Evolutionary conservation across 805 yeast species (phyloP), one percentile per base, ranked within the genome.

Genomic region (Grigorovia humatica): DNA sequence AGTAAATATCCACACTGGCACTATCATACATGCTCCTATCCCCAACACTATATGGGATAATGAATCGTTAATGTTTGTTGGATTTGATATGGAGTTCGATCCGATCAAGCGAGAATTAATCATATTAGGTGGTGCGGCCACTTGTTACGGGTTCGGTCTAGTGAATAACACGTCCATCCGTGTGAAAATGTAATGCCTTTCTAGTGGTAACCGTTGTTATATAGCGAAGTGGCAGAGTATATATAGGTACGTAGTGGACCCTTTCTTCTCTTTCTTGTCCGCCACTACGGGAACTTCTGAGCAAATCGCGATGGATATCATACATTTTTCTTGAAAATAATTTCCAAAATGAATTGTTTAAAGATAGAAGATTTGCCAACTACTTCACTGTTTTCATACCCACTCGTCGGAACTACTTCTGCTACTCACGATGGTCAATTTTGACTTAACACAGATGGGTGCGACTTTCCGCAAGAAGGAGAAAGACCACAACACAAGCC

Each of bases 61-160:
- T 1, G 48, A 65, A 0, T 59, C 68, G 1, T 17, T 63, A 9
- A 68, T 82, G 51, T 65, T 82, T 9, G 74, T 80, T 9, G 89
- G 89, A 1, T 76, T 76, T 55, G 77, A 74, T 40, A 50, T 76
- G 23, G 63, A 69, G 12, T 60, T 63, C 2, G 41, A 64, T 47
- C 58, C 3, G 47, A 55, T n/a, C 51, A 53, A 2, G 55, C 56
- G 6, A 19, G 63, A 7, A 50, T 67, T 19, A 46, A 23, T 44
- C 20, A 35, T 66, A 2, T 55, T 79, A 44, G 85, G 82, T 9
- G 91, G 95, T 2, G 95, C 95, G 3, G 90, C 85, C 0, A 88
- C 85, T 1, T 86, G 95, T 61, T 86, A 83, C 57, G 84, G 90
- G 0, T 87, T 85, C 68, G 95, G 95, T 0, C 72, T 82, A 0